These are phyloP conservation scores for Colletotrichum spinosum DNA, from an alignment of 2,329 filamentous ascomycete species.

Conservation along the genomic window DNA sequence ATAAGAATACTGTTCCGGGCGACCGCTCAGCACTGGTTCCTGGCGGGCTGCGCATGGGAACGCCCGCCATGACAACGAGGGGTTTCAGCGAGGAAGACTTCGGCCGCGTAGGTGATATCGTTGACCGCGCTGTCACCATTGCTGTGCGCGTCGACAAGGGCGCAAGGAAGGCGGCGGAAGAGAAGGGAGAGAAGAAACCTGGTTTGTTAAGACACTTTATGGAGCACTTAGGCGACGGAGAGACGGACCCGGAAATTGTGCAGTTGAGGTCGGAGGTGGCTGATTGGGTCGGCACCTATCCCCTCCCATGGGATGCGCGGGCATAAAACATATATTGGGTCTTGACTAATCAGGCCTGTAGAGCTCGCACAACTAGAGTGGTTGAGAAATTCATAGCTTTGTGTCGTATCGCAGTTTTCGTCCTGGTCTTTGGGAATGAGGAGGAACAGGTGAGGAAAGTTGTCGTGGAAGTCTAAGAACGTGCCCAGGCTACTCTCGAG, in stretches of 20 bases:
- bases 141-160: constrained; percentile 80
- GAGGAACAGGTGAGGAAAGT: too few relatives aligned
- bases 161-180: constrained; percentile 75
- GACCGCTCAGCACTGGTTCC: constrained; percentile 94
- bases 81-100: constrained; percentile 94
- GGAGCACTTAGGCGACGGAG: constrained; percentile 75
- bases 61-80: constrained; percentile 96
- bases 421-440: too few relatives aligned
- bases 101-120: constrained; percentile 84
- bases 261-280: constrained; percentile 80
- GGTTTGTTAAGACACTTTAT: constrained; percentile 75
- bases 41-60: constrained; percentile 92
- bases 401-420: too few relatives aligned
- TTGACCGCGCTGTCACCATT: constrained; percentile 85
- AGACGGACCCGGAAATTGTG: constrained; percentile 76
- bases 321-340: not conserved
- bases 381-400: too few relatives aligned
- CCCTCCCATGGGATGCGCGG: constrained; percentile 72
- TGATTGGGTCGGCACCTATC: constrained; percentile 81
- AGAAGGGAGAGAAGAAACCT: constrained; percentile 73
- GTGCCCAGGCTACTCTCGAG: too few relatives aligned
- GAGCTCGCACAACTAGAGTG: too few relatives aligned
- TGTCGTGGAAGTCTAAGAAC: too few relatives aligned
- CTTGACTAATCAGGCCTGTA: too few relatives aligned
- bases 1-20: constrained; percentile 98